Evolutionary conservation across 768 basidiomycete genomes (phyloP).

Genomic region (Pholiota microspora): DNA sequence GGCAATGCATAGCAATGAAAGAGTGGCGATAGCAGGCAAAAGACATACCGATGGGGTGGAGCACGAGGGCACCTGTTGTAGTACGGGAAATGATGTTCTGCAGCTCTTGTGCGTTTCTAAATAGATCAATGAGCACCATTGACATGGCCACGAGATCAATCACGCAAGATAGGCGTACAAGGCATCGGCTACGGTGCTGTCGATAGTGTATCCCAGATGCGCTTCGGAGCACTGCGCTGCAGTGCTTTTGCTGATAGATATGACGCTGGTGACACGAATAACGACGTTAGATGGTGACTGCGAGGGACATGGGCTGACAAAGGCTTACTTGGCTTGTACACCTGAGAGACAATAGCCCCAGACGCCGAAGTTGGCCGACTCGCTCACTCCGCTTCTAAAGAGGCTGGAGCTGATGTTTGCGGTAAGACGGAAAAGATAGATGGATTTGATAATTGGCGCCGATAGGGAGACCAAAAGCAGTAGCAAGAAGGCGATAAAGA

Average conservation of each 20-base stretch:
- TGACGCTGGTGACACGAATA: conserved; percentile 28
- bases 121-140: conserved; percentile 13
- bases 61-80: conserved; percentile 47
- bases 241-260: conserved; percentile 37
- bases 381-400: conserved; percentile 32
- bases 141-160: conserved; percentile 13
- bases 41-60: conserved; percentile 51
- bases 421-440: conserved; percentile 54
- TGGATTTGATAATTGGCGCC: conserved; percentile 52
- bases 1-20: conserved; percentile 4
- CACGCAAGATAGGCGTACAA: conserved; percentile 32
- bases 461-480: conserved; percentile 63
- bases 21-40: conserved; percentile 10
- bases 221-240: conserved; percentile 43
- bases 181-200: conserved; percentile 42
- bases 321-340: conserved; percentile 40
- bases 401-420: conserved; percentile 31
- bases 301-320: conserved; percentile 11
- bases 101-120: conserved; percentile 32
- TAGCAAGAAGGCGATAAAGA: conserved; percentile 55
- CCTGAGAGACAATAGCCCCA: conserved; percentile 63
- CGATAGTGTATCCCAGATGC: conserved; percentile 56
- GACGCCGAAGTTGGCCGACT: conserved; percentile 50
- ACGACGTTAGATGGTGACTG: conserved; percentile 11
- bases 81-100: conserved; percentile 41